Evolutionary conservation across 208 protist genomes (phyloP).

Genomic region (Angomonas desouzai): DNA sequence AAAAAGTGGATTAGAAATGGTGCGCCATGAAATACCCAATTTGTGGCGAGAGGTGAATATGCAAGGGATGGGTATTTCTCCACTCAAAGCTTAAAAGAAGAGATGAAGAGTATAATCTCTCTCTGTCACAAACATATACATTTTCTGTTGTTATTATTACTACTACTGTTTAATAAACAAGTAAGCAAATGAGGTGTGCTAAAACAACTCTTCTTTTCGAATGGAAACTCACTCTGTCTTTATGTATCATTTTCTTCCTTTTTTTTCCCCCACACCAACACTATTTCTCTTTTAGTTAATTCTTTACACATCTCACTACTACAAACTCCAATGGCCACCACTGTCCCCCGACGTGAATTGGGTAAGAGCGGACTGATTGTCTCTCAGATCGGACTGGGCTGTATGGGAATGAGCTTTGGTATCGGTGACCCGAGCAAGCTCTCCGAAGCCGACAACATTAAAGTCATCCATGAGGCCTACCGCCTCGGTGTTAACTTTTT

Average conservation of each 20-base stretch:
- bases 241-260: not conserved
- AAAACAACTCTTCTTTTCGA: too few species aligned
- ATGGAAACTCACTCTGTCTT: too few species aligned
- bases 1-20: constrained; percentile 43
- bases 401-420: constrained; percentile 36
- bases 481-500: constrained; percentile 31
- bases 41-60: constrained; percentile 17
- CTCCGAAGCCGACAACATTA: constrained; percentile 17
- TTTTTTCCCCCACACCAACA: not conserved
- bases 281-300: too few species aligned
- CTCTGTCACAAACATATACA: too few species aligned
- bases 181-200: too few species aligned
- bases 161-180: too few species aligned
- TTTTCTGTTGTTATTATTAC: too few species aligned
- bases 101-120: too few species aligned
- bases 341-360: constrained; percentile 1
- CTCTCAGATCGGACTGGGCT: constrained; percentile 29
- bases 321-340: not conserved
- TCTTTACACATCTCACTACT: constrained; percentile 8
- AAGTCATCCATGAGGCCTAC: constrained; percentile 25
- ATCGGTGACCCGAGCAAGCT: constrained; percentile 14
- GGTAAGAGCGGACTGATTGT: constrained; percentile 23
- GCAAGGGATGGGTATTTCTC: not conserved
- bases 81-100: not conserved
- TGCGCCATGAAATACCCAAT: constrained; percentile 41